phyloP scores from a whole-genome alignment of 106 monocot genomes.

The Dendrobium nobile region DNA sequence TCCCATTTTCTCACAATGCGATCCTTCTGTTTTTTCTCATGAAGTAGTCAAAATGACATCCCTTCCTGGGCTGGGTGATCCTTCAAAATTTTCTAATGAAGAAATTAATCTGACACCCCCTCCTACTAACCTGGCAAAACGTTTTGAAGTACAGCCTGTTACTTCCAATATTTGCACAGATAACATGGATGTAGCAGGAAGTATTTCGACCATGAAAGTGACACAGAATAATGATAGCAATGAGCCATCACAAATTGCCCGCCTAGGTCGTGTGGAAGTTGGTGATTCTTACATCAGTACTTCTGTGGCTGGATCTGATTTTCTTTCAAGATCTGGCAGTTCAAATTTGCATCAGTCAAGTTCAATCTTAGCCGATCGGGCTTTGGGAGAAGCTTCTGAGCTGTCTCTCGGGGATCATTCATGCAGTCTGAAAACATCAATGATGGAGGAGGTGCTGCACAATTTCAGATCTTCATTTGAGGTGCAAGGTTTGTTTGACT shows the following conservation, averaged over 20 bases:
- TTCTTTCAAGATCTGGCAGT: slow-evolving; percentile 15
- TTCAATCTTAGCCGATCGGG: background rate
- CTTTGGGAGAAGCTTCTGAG: slow-evolving; percentile 16
- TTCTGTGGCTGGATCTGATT: slow-evolving; percentile 15
- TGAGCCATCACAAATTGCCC: slow-evolving; percentile 7
- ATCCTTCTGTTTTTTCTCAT: background rate
- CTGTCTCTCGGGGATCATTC: slow-evolving; percentile 9
- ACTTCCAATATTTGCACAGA: slow-evolving; percentile 5
- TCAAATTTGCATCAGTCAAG: slow-evolving; percentile 14
- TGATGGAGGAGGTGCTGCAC: slow-evolving; percentile 10
- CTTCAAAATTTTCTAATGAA: background rate
- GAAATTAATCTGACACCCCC: background rate
- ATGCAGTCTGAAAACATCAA: slow-evolving; percentile 16
- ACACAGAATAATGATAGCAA: background rate
- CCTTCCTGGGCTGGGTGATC: background rate
- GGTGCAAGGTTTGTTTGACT: slow-evolving; percentile 39
- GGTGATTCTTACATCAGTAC: background rate
- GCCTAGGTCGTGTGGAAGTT: slow-evolving; percentile 11
- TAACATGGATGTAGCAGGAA: slow-evolving; percentile 3
- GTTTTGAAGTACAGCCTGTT: slow-evolving; percentile 3
- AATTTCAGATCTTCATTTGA: slow-evolving; percentile 20
- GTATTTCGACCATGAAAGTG: background rate
- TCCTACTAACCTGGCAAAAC: background rate
- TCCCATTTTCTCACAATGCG: background rate
- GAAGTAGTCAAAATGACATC: background rate